These are phyloP conservation scores for Periconia sp. DNA, from an alignment of 2,329 filamentous ascomycete genomes.

Conservation along the genomic window DNA sequence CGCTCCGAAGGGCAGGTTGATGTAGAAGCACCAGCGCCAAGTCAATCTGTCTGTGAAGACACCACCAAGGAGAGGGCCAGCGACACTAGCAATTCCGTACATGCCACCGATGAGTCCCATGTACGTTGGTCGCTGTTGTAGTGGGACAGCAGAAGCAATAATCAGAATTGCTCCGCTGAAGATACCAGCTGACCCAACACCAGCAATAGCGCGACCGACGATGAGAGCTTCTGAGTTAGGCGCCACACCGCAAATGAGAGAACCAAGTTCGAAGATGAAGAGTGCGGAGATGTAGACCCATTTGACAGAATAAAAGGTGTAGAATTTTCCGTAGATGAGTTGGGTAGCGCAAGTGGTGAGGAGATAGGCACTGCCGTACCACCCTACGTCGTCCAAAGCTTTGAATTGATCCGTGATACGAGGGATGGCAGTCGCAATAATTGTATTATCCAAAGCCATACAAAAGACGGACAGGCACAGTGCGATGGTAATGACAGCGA, in stretches of 20 bases:
- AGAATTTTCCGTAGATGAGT: constrained; percentile 46
- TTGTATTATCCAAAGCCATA: constrained; percentile 50
- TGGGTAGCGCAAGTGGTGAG: constrained; percentile 46
- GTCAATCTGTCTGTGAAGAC: constrained; percentile 49
- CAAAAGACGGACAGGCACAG: constrained; percentile 42
- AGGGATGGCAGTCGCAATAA: constrained; percentile 52
- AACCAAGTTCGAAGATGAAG: constrained; percentile 55
- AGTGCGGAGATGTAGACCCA: constrained; percentile 49
- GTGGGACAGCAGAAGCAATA: constrained; percentile 48
- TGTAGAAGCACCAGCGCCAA: constrained; percentile 51
- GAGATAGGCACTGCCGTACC: constrained; percentile 49
- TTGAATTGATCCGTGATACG: constrained; percentile 53
- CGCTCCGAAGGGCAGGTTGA: constrained; percentile 55
- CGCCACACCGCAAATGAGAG: constrained; percentile 54
- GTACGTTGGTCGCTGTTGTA: constrained; percentile 51
- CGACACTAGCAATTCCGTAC: constrained; percentile 52
- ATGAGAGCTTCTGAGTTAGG: constrained; percentile 54
- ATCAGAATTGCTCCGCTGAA: constrained; percentile 53
- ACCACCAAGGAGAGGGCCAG: constrained; percentile 52
- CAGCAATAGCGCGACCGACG: constrained; percentile 54
- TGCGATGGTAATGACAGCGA: constrained; percentile 35
- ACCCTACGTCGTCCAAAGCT: constrained; percentile 49
- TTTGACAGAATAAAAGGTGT: constrained; percentile 52
- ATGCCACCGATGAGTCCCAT: constrained; percentile 53
- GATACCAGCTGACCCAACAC: constrained; percentile 54